Percentiles rank a stretch among this genome's conserved stretches.
Conservation (phyloP, 208 protist genomes). For the Borovskyia barvae region DNA sequence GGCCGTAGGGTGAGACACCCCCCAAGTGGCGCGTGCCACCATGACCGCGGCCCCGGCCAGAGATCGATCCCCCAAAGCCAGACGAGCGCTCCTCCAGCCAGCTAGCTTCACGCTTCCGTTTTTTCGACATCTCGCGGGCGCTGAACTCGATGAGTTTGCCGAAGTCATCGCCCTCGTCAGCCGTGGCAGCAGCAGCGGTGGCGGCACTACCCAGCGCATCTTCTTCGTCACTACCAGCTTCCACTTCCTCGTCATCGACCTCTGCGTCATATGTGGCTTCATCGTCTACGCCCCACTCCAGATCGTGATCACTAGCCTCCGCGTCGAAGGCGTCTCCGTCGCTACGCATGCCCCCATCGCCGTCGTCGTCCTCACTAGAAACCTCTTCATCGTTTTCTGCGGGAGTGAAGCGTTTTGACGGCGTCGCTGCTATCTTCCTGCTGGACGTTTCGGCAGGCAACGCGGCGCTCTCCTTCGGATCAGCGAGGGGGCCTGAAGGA, state of each 20-base stretch:
- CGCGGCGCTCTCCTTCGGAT: constrained; percentile 10
- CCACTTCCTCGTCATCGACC: constrained; percentile 31
- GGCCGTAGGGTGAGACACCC: constrained; percentile 24
- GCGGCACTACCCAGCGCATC: constrained; percentile 32
- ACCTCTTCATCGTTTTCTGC: constrained; percentile 31
- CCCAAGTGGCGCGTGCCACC: constrained; percentile 1
- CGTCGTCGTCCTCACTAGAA: constrained; percentile 19
- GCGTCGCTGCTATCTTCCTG: background rate
- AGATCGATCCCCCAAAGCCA: background rate
- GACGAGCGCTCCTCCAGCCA: constrained; percentile 63
- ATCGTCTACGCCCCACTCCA: constrained; percentile 79
- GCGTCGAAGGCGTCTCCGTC: constrained; percentile 40
- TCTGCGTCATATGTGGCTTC: constrained; percentile 50
- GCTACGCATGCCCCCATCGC: background rate
- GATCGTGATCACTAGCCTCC: constrained; percentile 40
- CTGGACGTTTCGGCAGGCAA: background rate
- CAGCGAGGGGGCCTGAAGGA: constrained; percentile 50
- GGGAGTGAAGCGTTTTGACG: background rate
- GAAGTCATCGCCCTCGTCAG: constrained; percentile 80
- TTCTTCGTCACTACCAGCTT: constrained; percentile 17
- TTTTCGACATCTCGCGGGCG: constrained; percentile 59
- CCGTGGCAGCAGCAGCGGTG: constrained; percentile 8
- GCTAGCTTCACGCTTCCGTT: constrained; percentile 61
- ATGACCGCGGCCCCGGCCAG: constrained; percentile 11
- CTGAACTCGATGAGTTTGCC: constrained; percentile 71